These are phyloP conservation scores for Raffaelea ambrosiae DNA, from an alignment of 2,329 filamentous ascomycete species.

Conservation along the genomic window DNA sequence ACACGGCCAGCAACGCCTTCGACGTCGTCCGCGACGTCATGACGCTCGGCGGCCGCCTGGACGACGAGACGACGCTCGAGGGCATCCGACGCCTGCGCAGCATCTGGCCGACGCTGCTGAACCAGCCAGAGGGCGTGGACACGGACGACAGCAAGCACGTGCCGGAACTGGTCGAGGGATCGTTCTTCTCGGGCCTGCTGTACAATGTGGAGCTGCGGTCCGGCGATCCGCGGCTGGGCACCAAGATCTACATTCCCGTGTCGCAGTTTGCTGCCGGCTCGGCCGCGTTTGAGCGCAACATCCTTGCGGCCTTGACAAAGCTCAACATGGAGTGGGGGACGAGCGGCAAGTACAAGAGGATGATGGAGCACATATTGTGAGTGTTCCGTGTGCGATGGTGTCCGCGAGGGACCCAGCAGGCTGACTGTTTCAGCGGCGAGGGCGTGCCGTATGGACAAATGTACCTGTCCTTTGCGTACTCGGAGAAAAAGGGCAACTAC, in stretches of 20 bases:
- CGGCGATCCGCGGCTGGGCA: not conserved
- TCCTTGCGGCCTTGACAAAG: not conserved
- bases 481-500: not conserved
- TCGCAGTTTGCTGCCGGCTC: not conserved
- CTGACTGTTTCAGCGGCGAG: not conserved
- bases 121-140: slow-evolving; percentile 2
- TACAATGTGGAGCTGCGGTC: not conserved
- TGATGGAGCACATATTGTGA: not conserved
- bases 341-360: not conserved
- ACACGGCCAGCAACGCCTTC: slow-evolving; percentile 3
- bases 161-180: not conserved
- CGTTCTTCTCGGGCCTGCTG: not conserved
- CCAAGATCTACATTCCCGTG: not conserved
- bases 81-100: not conserved
- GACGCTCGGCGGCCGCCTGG: slow-evolving; percentile 8
- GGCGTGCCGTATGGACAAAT: not conserved
- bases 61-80: slow-evolving; percentile 1
- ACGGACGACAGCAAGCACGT: slow-evolving; percentile 1
- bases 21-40: slow-evolving; percentile 8
- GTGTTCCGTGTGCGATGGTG: not conserved
- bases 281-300: not conserved
- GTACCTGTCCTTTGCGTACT: not conserved
- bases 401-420: too few relatives aligned
- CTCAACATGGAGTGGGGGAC: not conserved
- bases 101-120: slow-evolving; percentile 10